Base-by-base conservation (phyloP, 805 yeast genomes). In the Cyberlindnera nakhonratchasimensis region DNA sequence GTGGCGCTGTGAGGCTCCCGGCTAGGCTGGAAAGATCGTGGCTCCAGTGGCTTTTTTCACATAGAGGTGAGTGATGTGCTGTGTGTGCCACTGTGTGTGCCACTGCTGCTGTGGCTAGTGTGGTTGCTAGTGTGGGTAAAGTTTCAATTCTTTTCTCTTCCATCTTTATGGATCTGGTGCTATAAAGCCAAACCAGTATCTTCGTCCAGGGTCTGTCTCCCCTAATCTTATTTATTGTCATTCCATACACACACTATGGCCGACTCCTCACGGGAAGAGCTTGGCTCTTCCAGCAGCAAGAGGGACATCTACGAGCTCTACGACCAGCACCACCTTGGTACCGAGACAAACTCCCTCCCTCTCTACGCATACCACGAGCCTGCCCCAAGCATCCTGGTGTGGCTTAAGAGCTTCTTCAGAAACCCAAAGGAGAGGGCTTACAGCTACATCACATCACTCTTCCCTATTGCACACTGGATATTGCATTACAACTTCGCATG, bases 391-490 rank as follows among this genome's bases (percentile, higher is more conserved):
- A 33, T 37, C 16, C 13, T 41, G 4, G 51, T 45, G 6, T 55
- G 48, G 50, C 24, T 46, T 10, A 45, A 41, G 19, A 31, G 36
- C 1, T 6, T 34, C 8, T 28, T 42, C 13, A 2, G 26, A 2
- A 33, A 46, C 18, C 58, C 59, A 9, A 28, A 34, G 11, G 13
- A 52, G 6, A 64, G 64, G 32, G 54, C 68, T n/a, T 53, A 55
- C 12, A 38, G 66, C 17, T 90, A 90, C 55, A 39, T 81, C 2
- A 46, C 64, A 10, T 81, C 90, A 1, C 59, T 88, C 20, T 86
- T 90, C 60, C 97, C 97, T 2, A 80, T 90, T 28, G 61, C 78
- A 10, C 67, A 71, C n/a, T 90, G 97, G 97, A 77, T 89, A 34
- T 75, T 82, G 43, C 86, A 87, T 58, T 90, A 90, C 66, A 90